phyloP scores from a whole-genome alignment of 108 stramenopile genomes.

The Conticribra weissflogii region DNA sequence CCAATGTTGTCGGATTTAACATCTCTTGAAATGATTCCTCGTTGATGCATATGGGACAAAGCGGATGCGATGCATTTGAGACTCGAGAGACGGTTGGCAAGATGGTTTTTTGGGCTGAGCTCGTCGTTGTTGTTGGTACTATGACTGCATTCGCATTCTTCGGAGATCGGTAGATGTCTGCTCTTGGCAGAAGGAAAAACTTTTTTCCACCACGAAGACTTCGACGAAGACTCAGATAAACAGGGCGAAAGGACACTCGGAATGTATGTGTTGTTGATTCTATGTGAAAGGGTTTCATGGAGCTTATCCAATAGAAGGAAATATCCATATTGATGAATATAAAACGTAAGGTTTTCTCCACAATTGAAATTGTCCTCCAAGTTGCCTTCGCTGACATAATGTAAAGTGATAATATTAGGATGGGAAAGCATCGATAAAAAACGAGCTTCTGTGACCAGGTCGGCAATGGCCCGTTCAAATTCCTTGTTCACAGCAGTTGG shows the following conservation, averaged over 20 bases:
- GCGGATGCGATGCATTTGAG: conserved; percentile 30
- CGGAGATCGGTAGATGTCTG: background rate
- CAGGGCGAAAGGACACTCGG: background rate
- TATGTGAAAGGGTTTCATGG: conserved; percentile 24
- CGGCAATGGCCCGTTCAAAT: conserved; percentile 43
- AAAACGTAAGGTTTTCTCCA: background rate
- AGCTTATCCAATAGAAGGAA: conserved; percentile 38
- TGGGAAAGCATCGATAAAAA: conserved; percentile 27
- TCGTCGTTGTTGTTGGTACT: background rate
- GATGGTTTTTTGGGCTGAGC: background rate
- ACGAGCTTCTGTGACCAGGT: conserved; percentile 38
- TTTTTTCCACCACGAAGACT: background rate
- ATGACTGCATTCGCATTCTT: background rate
- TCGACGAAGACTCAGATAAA: too few relatives aligned
- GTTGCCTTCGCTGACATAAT: conserved; percentile 16
- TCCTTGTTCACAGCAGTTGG: conserved; percentile 1
- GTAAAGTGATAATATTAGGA: conserved; percentile 27
- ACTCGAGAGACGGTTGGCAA: conserved; percentile 15
- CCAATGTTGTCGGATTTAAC: conserved; percentile 76
- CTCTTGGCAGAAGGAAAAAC: background rate
- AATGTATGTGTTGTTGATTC: conserved; percentile 16
- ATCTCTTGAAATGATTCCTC: conserved; percentile 56
- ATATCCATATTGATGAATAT: conserved; percentile 18
- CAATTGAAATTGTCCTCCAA: conserved; percentile 32
- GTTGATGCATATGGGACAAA: conserved; percentile 24